These are phyloP conservation scores for Claviceps purpurea DNA, from an alignment of 2,329 filamentous ascomycete genomes.

Conservation along the genomic window DNA sequence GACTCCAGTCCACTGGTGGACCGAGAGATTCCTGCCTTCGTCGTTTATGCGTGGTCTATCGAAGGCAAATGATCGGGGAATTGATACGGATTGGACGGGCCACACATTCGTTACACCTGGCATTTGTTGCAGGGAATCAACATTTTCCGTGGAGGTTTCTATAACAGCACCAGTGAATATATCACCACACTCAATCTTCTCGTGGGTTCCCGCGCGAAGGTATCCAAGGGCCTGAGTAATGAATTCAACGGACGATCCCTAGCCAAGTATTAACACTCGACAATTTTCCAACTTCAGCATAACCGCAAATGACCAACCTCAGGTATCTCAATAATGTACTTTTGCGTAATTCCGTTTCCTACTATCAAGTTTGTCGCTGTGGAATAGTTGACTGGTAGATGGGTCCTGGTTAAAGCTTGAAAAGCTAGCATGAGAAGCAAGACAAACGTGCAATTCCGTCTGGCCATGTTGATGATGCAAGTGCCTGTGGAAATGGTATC, in stretches of 20 bases:
- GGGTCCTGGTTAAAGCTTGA: neutral
- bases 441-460: neutral
- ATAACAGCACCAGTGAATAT: slow-evolving; percentile 22
- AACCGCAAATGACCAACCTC: slow-evolving; percentile 4
- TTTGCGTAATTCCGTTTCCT: slow-evolving; percentile 9
- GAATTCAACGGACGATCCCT: slow-evolving; percentile 6
- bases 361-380: neutral
- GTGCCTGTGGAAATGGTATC: neutral
- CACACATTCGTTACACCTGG: slow-evolving; percentile 24
- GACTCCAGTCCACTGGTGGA: slow-evolving; percentile 22
- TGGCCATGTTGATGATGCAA: neutral
- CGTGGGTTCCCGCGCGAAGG: slow-evolving; percentile 9
- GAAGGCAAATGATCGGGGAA: neutral
- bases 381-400: neutral
- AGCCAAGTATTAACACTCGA: neutral
- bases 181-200: slow-evolving; percentile 21
- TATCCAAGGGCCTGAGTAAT: slow-evolving; percentile 13
- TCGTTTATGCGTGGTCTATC: neutral
- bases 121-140: slow-evolving; percentile 19
- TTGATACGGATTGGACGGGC: slow-evolving; percentile 16
- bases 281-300: neutral
- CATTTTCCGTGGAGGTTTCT: slow-evolving; percentile 18
- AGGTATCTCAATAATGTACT: slow-evolving; percentile 14
- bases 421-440: neutral
- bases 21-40: slow-evolving; percentile 20